Evolutionary conservation across 75 land plant species (phyloP).

Genomic region (Cunninghamia lanceolata): DNA sequence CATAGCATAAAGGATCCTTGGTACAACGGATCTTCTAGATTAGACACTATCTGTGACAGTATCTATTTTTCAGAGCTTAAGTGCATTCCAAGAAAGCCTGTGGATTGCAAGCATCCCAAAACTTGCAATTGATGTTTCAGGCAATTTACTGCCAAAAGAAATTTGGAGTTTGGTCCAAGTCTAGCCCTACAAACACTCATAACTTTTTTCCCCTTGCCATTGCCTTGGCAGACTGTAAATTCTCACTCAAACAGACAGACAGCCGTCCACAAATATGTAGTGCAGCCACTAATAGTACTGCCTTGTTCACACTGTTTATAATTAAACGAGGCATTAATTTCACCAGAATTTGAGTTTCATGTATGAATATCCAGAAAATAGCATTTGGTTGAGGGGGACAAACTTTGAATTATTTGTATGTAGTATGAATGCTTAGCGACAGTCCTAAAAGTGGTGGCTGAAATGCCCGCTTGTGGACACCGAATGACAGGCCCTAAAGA

Average conservation of each 20-base stretch:
- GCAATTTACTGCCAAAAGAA: background rate
- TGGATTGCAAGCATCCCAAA: background rate
- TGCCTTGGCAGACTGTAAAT: background rate
- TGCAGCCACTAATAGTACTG: background rate
- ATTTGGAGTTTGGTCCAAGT: background rate
- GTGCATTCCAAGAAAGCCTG: background rate
- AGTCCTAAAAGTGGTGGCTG: too few species aligned
- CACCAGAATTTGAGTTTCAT: background rate
- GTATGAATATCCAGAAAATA: too few species aligned
- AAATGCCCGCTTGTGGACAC: too few species aligned
- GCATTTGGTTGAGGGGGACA: too few species aligned
- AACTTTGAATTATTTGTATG: too few species aligned
- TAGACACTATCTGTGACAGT: too few species aligned
- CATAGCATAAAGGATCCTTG: too few species aligned
- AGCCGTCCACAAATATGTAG: background rate
- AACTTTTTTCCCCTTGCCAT: background rate
- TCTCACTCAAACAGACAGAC: too few species aligned
- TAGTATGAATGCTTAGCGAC: too few species aligned
- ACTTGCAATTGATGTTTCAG: background rate
- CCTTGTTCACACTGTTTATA: background rate
- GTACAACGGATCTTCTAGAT: too few species aligned
- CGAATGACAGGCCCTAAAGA: too few species aligned
- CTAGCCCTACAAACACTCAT: background rate
- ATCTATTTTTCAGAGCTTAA: background rate
- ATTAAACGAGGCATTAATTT: background rate